Evolutionary conservation across 2,329 filamentous ascomycete genomes (phyloP), one percentile per base, ranked within the genome.

Genomic region (Epichloe festucae): DNA sequence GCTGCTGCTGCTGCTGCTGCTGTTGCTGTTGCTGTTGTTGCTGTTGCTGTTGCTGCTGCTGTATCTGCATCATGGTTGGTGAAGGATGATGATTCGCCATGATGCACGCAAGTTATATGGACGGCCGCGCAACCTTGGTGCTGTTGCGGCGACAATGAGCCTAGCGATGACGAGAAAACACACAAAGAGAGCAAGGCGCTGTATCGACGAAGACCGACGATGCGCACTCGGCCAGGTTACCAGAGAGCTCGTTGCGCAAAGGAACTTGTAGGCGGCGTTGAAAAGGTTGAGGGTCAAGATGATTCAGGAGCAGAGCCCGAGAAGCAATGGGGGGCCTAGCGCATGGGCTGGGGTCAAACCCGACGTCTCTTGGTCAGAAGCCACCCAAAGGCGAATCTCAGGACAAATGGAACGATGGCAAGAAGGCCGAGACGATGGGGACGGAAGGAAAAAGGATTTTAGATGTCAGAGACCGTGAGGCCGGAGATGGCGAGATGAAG

Each of bases 41-140:
- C 0, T 82, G 81, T 50, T 67, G 59, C 49, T 58, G 50, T 7
- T 46, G 43, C 11, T 45, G 81, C 54, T 67, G 60, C 53, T 60
- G 50, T 74, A 81, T 75, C 62, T 79, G 77, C 71, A 90, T 85
- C 70, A 87, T 85, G 53, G 86, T 86, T 41, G 87, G 87, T 60
- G 87, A 91, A 42, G 84, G 83, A 64, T 90, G 87, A 61, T 87
- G 85, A 67, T 87, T 85, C 60, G 84, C 82, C 84, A 88, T 88
- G 57, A 56, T 69, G 62, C 59, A 50, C 47, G 45, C 48, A 49
- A 49, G 44, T 53, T 39, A 51, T 15, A 15, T 11, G 35, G 21
- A n/a, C 21, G 34, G 31, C 31, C 21, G 36, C 40, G 31, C 43
- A 7, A 23, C 17, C 17, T 49, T n/a, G 36, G 40, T 38, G 31